Conservation (phyloP, 2,329 filamentous ascomycete genomes). For the Beauveria caledonica region DNA sequence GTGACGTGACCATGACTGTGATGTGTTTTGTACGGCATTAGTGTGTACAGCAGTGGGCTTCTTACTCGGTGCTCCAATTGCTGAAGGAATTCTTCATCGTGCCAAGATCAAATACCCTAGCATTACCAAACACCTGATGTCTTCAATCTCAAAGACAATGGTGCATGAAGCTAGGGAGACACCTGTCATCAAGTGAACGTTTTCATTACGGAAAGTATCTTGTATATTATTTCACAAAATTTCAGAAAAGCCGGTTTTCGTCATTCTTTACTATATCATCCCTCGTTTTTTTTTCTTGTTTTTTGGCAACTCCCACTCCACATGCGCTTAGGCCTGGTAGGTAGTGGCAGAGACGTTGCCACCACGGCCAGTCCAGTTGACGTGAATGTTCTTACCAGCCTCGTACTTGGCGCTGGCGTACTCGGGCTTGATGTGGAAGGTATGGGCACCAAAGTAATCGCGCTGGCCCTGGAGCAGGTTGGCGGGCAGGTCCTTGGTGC, state of each 20-base stretch:
- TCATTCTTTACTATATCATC: conserved; percentile 4
- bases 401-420: conserved; percentile 69
- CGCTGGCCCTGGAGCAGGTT: conserved; percentile 98
- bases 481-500: conserved; percentile 92
- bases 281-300: neutral
- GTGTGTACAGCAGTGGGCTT: conserved; percentile 52
- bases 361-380: conserved; percentile 99
- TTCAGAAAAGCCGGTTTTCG: conserved; percentile 6
- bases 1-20: neutral
- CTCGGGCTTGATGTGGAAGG: conserved; percentile 82
- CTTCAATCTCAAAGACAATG: conserved; percentile 31
- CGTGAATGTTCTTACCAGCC: conserved; percentile 82
- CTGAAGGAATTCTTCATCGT: conserved; percentile 49
- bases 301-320: neutral
- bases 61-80: conserved; percentile 39
- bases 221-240: conserved; percentile 5
- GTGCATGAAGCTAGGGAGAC: conserved; percentile 51
- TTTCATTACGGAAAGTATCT: neutral
- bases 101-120: conserved; percentile 43
- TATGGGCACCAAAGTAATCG: conserved; percentile 98
- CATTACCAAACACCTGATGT: conserved; percentile 51
- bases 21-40: conserved; percentile 33
- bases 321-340: conserved; percentile 73
- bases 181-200: conserved; percentile 19
- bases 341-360: conserved; percentile 96